A percentile compares a stretch with the other conserved stretches of the same genome.
Evolutionary conservation across 75 land plant genomes (phyloP).

Genomic region (Selaginella moellendorffii): DNA sequence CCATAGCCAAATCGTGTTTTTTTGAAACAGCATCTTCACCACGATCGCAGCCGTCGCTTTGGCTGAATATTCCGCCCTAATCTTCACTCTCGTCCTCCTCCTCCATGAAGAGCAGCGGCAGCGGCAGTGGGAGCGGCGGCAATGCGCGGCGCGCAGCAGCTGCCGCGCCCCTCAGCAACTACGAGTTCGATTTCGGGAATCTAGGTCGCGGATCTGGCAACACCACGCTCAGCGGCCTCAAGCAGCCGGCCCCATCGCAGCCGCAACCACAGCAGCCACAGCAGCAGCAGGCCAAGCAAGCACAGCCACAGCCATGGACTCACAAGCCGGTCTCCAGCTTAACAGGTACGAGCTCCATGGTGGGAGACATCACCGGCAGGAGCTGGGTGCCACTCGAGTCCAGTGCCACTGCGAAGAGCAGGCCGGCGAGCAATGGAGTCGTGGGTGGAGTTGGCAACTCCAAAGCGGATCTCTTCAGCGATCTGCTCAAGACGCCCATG

Average conservation of each 20-base stretch:
- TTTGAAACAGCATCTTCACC: neutral
- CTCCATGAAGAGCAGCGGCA: too few relatives aligned
- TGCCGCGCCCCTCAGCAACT: conserved; percentile 31
- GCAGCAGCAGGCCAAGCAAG: conserved; percentile 17
- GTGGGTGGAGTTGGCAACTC: conserved; percentile 9
- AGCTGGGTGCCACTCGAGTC: conserved; percentile 46
- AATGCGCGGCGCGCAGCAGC: conserved; percentile 9
- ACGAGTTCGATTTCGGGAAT: conserved; percentile 40
- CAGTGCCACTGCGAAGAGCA: conserved; percentile 30
- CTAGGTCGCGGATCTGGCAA: conserved; percentile 20
- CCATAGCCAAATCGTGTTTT: neutral
- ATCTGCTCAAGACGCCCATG: conserved; percentile 56
- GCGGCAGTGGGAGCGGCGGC: neutral
- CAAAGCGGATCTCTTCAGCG: conserved; percentile 58
- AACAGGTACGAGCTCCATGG: conserved; percentile 35
- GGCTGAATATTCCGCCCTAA: too few relatives aligned
- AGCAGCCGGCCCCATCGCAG: neutral
- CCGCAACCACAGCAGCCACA: too few relatives aligned
- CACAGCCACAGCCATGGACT: conserved; percentile 12
- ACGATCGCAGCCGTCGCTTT: too few relatives aligned
- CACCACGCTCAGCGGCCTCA: conserved; percentile 19
- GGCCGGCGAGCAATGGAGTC: conserved; percentile 22
- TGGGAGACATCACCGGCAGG: conserved; percentile 70
- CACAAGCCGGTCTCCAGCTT: conserved; percentile 1
- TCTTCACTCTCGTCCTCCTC: too few relatives aligned